Percentiles rank a stretch among this genome's conserved stretches.
phyloP scores from a whole-genome alignment of 345 rosid species.

The Brassica napus region Da-Ae NC_063435.1:4146001-4146500 shows the following conservation, averaged over 20 bases:
- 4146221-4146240: constrained; percentile 31
- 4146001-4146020: constrained; percentile 25
- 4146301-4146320: background rate
- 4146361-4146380: constrained; percentile 28
- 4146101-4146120: constrained; percentile 6
- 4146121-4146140: constrained; percentile 31
- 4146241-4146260: constrained; percentile 16
- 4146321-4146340: background rate
- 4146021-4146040: constrained; percentile 37
- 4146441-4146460: constrained; percentile 19
- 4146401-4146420: constrained; percentile 23
- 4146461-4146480: constrained; percentile 35
- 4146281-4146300: background rate
- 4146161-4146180: constrained; percentile 20
- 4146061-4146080: constrained; percentile 38
- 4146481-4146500: constrained; percentile 7
- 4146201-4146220: background rate
- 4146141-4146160: constrained; percentile 39
- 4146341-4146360: constrained; percentile 21
- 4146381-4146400: constrained; percentile 40
- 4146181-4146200: background rate
- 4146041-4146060: constrained; percentile 29
- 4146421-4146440: constrained; percentile 19
- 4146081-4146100: constrained; percentile 22
- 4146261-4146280: constrained; percentile 11